Evolutionary conservation across 2,329 filamentous ascomycete species (phyloP), one percentile per base, ranked within the genome.

Genomic region (Alternaria postmessia): DNA sequence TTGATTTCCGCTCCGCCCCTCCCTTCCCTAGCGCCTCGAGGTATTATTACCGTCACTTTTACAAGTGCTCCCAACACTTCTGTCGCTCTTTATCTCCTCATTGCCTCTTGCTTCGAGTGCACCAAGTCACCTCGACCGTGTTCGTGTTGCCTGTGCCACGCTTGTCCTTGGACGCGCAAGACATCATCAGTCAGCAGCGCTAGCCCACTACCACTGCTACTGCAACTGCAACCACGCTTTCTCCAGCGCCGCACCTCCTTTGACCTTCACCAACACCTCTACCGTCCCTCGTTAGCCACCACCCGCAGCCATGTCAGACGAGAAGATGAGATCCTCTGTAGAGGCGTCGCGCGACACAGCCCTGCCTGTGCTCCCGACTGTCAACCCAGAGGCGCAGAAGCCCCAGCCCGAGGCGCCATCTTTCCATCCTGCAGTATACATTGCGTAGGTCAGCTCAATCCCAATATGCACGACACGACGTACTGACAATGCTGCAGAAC

Each of bases 341-440:
- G 94, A 97, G 79, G 83, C 86, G 72, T 83, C 87, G 58, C 87
- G 90, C 79, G 86, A 89, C 66, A 80, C 82, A 65, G 82, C 82
- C 68, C 81, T 81, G 73, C 87, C 84, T 43, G 84, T 93, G 59
- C 85, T 97, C 76, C 94, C 94, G 30, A 93, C 90, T 11, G 87
- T 92, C 79, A 96, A 94, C 79, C 91, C 90, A 24, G 86, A 88
- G 24, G 82, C 84, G 56, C 89, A 94, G 79, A 94, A 94, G 85
- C 74, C 86, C 59, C 82, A 68, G 54, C 78, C 89, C 58, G 89
- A 90, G 79, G 56, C 71, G 30, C 73, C 87, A 39, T 76, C 86
- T 42, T 83, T 96, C 69, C 93, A 94, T 77, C 90, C 94, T 60
- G 88, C 91, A n/a, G 82, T 96, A 80, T 97, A 97, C 81, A 92